A percentile compares a stretch with the other conserved stretches of the same genome.
phyloP scores from a whole-genome alignment of 2,329 filamentous ascomycete species.

The Paraphaeosphaeria minitans region DNA sequence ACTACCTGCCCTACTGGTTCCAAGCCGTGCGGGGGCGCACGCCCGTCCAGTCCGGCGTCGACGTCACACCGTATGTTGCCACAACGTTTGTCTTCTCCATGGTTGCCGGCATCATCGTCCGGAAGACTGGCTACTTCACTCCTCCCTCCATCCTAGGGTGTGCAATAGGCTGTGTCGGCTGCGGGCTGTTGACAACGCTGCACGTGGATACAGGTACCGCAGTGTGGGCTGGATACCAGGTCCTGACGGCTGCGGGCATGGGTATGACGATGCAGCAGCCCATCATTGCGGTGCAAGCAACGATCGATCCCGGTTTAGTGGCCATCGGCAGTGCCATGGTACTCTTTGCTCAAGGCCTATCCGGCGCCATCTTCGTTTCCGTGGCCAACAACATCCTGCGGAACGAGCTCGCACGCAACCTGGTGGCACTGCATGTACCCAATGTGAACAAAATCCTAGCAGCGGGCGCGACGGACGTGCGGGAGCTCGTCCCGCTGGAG shows the following conservation, averaged over 20 bases:
- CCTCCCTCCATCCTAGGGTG: conserved; percentile 8
- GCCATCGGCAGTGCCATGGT: conserved; percentile 21
- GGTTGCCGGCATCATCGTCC: conserved; percentile 23
- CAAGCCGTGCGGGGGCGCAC: conserved; percentile 47
- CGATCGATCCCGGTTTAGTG: background rate
- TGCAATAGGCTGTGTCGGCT: conserved; percentile 27
- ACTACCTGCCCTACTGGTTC: conserved; percentile 58
- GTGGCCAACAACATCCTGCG: background rate
- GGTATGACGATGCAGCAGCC: conserved; percentile 1
- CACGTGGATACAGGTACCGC: conserved; percentile 39
- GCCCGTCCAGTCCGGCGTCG: conserved; percentile 48
- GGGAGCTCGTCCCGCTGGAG: background rate
- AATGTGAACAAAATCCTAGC: background rate
- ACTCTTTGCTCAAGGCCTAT: conserved; percentile 49
- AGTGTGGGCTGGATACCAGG: conserved; percentile 55
- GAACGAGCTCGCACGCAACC: background rate
- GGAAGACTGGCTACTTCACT: conserved; percentile 42
- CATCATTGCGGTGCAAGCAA: conserved; percentile 34
- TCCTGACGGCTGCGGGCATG: background rate
- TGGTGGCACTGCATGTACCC: background rate
- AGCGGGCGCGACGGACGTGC: background rate
- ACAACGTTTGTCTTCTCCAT: conserved; percentile 25
- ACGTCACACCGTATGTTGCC: conserved; percentile 51
- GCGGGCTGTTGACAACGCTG: conserved; percentile 51
- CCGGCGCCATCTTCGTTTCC: conserved; percentile 31